A percentile compares a stretch with the other conserved stretches of the same genome.
These are phyloP conservation scores for Colletotrichum navitas DNA, from an alignment of 2,329 filamentous ascomycete genomes.

Conservation along the genomic window DNA sequence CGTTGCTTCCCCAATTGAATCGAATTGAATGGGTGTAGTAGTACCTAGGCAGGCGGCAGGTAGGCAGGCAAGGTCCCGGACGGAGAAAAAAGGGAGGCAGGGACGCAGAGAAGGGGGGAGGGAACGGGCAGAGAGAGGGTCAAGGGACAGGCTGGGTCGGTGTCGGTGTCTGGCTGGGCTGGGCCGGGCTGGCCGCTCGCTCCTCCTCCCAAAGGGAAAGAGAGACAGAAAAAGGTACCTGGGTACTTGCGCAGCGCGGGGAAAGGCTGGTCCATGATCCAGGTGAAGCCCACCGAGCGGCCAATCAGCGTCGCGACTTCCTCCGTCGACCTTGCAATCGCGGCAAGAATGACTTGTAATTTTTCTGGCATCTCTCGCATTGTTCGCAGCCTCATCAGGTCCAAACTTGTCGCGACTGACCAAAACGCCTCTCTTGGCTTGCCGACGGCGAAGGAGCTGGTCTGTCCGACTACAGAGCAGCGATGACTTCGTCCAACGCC, in stretches of 20 bases:
- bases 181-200: slow-evolving; percentile 13
- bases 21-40: not conserved
- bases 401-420: slow-evolving; percentile 40
- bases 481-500: slow-evolving; percentile 72
- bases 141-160: not conserved
- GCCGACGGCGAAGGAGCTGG: slow-evolving; percentile 65
- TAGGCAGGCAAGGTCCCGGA: not conserved
- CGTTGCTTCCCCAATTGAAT: slow-evolving; percentile 4
- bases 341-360: slow-evolving; percentile 39
- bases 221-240: slow-evolving; percentile 20
- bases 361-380: slow-evolving; percentile 43
- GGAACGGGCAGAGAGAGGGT: not conserved
- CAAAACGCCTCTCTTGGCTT: slow-evolving; percentile 40
- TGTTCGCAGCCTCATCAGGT: slow-evolving; percentile 35
- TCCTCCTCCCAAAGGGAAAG: slow-evolving; percentile 9
- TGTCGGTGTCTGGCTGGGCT: not conserved
- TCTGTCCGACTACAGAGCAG: slow-evolving; percentile 61
- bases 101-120: not conserved
- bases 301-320: slow-evolving; percentile 36
- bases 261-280: slow-evolving; percentile 36
- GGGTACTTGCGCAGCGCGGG: slow-evolving; percentile 40
- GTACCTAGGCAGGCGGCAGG: not conserved
- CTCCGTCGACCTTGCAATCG: slow-evolving; percentile 41
- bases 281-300: slow-evolving; percentile 33
- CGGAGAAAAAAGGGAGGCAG: not conserved